Evolutionary conservation across 2,329 filamentous ascomycete species (phyloP).

Genomic region (Talaromyces verruculosus): DNA sequence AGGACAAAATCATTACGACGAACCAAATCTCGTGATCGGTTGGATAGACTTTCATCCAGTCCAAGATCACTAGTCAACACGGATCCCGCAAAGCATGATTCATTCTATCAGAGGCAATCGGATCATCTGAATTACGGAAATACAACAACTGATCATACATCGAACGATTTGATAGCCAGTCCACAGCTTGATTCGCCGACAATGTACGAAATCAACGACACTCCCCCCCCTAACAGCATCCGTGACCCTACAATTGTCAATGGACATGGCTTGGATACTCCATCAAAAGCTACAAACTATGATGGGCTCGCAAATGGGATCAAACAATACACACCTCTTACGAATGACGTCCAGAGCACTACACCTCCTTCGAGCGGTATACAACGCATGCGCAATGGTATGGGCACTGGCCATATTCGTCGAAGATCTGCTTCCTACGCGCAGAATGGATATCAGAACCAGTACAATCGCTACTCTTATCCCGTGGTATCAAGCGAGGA

Average conservation of each 20-base stretch:
- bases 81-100: conserved; percentile 5
- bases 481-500: conserved; percentile 9
- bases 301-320: background rate
- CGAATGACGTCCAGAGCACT: conserved; percentile 5
- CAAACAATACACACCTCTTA: conserved; percentile 5
- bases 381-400: conserved; percentile 1
- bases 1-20: conserved; percentile 20
- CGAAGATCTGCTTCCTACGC: conserved; percentile 13
- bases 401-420: background rate
- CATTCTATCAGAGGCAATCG: conserved; percentile 8
- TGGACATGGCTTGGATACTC: background rate
- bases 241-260: conserved; percentile 16
- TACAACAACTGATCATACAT: background rate
- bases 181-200: conserved; percentile 5
- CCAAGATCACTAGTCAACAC: conserved; percentile 1
- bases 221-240: conserved; percentile 17
- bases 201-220: conserved; percentile 19
- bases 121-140: background rate
- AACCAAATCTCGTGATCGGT: conserved; percentile 18
- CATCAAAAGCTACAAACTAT: conserved; percentile 6
- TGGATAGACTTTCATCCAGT: conserved; percentile 17
- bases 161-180: background rate
- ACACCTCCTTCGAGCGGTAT: conserved; percentile 17
- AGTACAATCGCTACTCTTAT: conserved; percentile 20
- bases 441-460: conserved; percentile 17